Evolutionary conservation across 805 yeast genomes (phyloP).

Genomic region (Sugiyamaella valdiviana): DNA sequence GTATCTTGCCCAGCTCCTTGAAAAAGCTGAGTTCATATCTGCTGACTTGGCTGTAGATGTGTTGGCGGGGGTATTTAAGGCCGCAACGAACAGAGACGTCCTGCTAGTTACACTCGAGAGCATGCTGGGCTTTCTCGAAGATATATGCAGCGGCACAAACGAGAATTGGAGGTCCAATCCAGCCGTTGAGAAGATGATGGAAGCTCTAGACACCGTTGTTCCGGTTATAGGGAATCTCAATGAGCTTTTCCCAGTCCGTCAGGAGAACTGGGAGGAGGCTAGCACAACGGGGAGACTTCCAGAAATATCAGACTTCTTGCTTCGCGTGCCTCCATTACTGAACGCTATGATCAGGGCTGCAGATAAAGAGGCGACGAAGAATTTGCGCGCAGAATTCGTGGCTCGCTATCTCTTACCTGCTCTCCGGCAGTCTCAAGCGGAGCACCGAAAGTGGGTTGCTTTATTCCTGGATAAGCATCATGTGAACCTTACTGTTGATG

Average conservation of each 20-base stretch:
- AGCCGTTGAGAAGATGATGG: neutral
- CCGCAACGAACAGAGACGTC: neutral
- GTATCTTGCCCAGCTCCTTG: conserved; percentile 2
- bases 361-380: neutral
- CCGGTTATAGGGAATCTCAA: neutral
- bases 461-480: neutral
- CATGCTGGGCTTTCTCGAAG: neutral
- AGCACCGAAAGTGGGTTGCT: neutral
- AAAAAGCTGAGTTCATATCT: neutral
- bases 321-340: neutral
- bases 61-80: neutral
- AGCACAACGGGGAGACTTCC: too few species aligned
- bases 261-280: too few species aligned
- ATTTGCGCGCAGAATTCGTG: neutral
- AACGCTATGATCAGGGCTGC: neutral
- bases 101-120: neutral
- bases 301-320: neutral
- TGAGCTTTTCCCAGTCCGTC: neutral
- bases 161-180: neutral
- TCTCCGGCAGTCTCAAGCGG: neutral
- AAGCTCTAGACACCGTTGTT: neutral
- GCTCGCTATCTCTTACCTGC: neutral
- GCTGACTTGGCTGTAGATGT: neutral
- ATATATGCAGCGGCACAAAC: neutral
- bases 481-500: neutral